These are phyloP conservation scores for Batkoa obscura DNA, from an alignment of 371 early-diverging fungal genomes.

Conservation along the genomic window DNA sequence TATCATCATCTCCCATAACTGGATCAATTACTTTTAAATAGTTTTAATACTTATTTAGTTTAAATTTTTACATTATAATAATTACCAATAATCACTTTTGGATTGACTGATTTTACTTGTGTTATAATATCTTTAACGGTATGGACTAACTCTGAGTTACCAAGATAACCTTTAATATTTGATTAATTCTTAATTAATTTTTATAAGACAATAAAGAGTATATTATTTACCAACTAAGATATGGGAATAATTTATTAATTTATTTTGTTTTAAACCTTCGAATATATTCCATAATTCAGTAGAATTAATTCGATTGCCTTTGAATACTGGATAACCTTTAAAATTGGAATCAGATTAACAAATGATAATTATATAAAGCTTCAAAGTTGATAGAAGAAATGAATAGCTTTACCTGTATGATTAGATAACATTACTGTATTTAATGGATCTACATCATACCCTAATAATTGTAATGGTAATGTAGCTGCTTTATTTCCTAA, in stretches of 20 bases:
- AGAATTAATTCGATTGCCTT: constrained; percentile 40
- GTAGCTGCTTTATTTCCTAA: constrained; percentile 71
- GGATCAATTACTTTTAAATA: constrained; percentile 71
- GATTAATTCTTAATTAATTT: no score
- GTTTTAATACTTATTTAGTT: not conserved
- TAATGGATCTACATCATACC: constrained; percentile 78
- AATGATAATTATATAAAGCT: not conserved
- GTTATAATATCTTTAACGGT: constrained; percentile 7
- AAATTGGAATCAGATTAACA: no score
- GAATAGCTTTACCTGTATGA: constrained; percentile 41
- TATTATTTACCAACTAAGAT: no score
- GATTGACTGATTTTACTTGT: constrained; percentile 11
- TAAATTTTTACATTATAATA: not conserved
- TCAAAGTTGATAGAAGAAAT: not conserved
- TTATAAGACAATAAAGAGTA: no score
- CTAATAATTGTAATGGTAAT: constrained; percentile 75
- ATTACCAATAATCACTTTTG: constrained; percentile 21
- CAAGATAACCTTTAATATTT: no score
- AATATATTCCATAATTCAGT: constrained; percentile 42
- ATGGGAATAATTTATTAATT: constrained; percentile 55
- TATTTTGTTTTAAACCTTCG: constrained; percentile 51
- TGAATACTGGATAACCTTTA: constrained; percentile 54
- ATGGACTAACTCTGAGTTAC: not conserved
- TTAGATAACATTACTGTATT: constrained; percentile 88
- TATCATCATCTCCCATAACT: constrained; percentile 81